These are phyloP conservation scores for Cetradonia linearis DNA, from an alignment of 495 filamentous ascomycete genomes.

Conservation along the genomic window DNA sequence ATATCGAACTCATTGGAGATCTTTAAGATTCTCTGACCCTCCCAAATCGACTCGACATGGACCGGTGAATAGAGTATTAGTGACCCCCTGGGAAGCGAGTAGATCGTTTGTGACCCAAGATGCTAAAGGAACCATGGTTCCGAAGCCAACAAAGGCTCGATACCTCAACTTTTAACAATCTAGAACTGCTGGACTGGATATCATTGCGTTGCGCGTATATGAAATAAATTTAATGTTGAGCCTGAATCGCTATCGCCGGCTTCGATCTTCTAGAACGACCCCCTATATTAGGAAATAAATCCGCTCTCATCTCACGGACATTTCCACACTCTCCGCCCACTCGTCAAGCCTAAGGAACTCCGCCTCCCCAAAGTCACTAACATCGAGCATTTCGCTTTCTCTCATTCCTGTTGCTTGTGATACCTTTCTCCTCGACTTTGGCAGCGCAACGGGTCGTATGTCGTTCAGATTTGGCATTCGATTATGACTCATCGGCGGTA, in stretches of 20 bases:
- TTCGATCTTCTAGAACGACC: neutral
- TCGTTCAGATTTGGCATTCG: constrained; percentile 16
- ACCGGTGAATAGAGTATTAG: neutral
- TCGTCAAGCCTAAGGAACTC: constrained; percentile 17
- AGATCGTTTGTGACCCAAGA: neutral
- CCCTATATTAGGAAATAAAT: neutral
- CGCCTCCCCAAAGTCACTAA: constrained; percentile 23
- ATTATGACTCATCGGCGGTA: constrained; percentile 14
- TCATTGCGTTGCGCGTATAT: neutral
- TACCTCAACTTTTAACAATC: neutral
- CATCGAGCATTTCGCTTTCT: constrained; percentile 23
- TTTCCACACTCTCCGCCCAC: neutral
- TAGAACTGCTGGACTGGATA: neutral
- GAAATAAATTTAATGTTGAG: neutral
- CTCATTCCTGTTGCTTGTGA: neutral
- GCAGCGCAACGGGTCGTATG: constrained; percentile 1
- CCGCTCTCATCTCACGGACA: constrained; percentile 1
- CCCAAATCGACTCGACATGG: neutral
- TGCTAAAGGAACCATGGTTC: no score
- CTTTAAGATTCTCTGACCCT: neutral
- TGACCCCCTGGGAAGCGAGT: neutral
- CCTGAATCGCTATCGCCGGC: neutral
- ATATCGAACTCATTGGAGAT: neutral
- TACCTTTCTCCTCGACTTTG: constrained; percentile 13
- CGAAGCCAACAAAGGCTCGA: neutral